Conservation (phyloP, 371 early-diverging fungal genomes). For the Lichtheimia hyalospora region DNA sequence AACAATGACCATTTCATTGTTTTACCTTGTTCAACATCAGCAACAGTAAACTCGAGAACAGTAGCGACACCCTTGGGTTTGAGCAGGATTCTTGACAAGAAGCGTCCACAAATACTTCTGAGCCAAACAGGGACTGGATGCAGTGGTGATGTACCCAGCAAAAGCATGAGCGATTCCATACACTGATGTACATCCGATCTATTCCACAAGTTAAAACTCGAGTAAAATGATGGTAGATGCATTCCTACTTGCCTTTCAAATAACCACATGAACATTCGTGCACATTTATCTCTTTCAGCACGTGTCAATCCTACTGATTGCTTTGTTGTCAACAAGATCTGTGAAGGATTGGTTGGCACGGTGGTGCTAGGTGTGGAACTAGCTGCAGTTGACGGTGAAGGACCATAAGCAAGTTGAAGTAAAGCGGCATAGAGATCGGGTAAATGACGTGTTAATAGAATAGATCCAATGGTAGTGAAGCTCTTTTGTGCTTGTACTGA, state of each 20-base stretch:
- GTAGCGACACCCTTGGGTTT: constrained; percentile 62
- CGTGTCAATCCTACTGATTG: constrained; percentile 13
- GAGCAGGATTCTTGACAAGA: constrained; percentile 62
- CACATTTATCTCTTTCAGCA: constrained; percentile 49
- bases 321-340: constrained; percentile 7
- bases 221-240: not conserved
- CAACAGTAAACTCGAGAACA: constrained; percentile 65
- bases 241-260: constrained; percentile 28
- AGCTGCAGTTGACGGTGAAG: constrained; percentile 30
- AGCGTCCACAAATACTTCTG: constrained; percentile 61
- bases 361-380: not conserved
- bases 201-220: not conserved
- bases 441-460: constrained; percentile 54
- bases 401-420: constrained; percentile 69
- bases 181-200: constrained; percentile 54
- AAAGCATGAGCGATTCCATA: constrained; percentile 62
- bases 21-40: constrained; percentile 45
- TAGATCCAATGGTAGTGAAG: constrained; percentile 62
- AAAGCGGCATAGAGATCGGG: constrained; percentile 67
- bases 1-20: not conserved
- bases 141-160: constrained; percentile 56
- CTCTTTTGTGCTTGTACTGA: constrained; percentile 15
- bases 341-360: constrained; percentile 20
- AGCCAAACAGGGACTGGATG: constrained; percentile 67
- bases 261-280: constrained; percentile 46